Conservation (phyloP, 1,284 basidiomycete genomes). For the Cutaneotrichosporon sp. region DNA sequence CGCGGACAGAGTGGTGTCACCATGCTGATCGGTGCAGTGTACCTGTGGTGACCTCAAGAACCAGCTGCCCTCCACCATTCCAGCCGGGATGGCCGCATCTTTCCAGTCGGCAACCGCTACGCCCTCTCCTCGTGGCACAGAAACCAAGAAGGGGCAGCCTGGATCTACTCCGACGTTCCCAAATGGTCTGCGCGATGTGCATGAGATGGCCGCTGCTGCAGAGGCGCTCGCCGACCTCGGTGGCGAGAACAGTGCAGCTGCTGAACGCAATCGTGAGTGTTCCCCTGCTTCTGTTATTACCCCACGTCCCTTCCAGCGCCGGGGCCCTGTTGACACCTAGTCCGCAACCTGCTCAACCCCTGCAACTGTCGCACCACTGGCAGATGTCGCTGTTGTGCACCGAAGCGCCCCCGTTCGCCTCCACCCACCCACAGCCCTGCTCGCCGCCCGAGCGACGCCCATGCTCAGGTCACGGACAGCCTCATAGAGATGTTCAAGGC, state of each 20-base stretch:
- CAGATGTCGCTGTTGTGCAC: conserved; percentile 61
- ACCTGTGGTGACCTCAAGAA: conserved; percentile 39
- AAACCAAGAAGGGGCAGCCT: conserved; percentile 47
- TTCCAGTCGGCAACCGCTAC: conserved; percentile 55
- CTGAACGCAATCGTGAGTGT: conserved; percentile 39
- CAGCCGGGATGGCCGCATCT: conserved; percentile 6
- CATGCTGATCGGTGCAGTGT: conserved; percentile 35
- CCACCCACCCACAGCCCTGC: conserved; percentile 5
- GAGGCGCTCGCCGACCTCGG: conserved; percentile 43
- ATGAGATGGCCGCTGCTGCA: conserved; percentile 51
- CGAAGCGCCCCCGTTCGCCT: conserved; percentile 29
- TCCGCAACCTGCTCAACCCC: conserved; percentile 46
- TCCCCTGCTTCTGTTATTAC: conserved; percentile 9
- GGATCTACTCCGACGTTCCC: conserved; percentile 50
- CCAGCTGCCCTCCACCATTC: conserved; percentile 18
- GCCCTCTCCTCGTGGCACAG: conserved; percentile 8
- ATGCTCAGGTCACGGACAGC: conserved; percentile 27
- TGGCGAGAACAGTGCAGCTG: conserved; percentile 29
- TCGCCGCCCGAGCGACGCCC: conserved; percentile 6
- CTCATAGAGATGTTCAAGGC: conserved; percentile 41
- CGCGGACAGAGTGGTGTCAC: not conserved
- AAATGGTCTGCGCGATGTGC: conserved; percentile 53
- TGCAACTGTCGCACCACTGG: conserved; percentile 56
- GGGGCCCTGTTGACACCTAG: conserved; percentile 23
- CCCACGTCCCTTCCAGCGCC: not conserved